Evolutionary conservation across 768 basidiomycete genomes (phyloP), one percentile per base, ranked within the genome.

Genomic region (Thelephora ganbajun): DNA sequence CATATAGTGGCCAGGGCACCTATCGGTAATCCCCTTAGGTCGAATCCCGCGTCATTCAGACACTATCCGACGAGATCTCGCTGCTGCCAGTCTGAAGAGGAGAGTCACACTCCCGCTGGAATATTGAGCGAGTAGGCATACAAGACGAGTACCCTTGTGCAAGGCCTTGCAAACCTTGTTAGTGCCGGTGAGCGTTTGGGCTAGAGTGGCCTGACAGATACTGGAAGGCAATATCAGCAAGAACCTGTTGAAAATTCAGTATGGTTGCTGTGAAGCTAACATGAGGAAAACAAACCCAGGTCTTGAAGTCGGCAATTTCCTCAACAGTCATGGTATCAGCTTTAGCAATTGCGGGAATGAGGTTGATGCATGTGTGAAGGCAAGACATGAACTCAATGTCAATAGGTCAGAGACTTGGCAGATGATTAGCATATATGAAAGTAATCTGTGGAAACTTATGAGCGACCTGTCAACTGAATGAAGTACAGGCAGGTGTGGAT

Each of bases 321-420:
- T 97, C 92, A 57, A 97, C 93, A 11, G 96, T 98, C 68, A 99
- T 63, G 30, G 96, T 98, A 63, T 99, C 96, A 7, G 91, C 82
- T 70, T 99, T 99, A 51, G 96, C 96, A 57, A 99, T 98, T 61
- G 98, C 79, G 48, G 96, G 96, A 56, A 99, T 98, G 56, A 99
- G 71, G 70, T 99, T 99, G 69, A 99, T 96, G 64, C 87, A 89
- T 55, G 85, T 91, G 66, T 97, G 93, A 35, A 99, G 78, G 56
- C 92, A 76, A 54, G 91, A 83, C 96, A 99, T 98, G 67, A 97
- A 96, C 65, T 98, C 96, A 51, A 99, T 87, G 64, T 99, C 96
- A 59, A 99, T 85, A 53, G 92, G 92, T 68, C 96, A 97, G 58
- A 99, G 73, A 11, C 93, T 97, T n/a, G 0, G 5, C 12, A 6